Conservation (phyloP, 2,329 filamentous ascomycete species). For the Hypoxylon sp. region DNA sequence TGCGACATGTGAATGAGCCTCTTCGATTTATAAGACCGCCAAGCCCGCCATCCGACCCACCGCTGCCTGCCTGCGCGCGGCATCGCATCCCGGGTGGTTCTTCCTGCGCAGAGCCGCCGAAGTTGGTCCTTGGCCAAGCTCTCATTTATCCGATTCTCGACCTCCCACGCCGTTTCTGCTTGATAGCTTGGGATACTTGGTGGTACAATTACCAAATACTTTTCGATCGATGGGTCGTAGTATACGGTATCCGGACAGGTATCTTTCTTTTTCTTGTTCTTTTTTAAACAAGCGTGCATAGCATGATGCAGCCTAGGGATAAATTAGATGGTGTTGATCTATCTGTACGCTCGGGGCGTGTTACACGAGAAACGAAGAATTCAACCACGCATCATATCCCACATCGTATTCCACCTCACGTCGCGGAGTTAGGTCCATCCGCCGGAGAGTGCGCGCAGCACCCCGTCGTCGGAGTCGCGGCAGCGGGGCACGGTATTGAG, state of each 20-base stretch:
- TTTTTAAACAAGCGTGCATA: slow-evolving; percentile 24
- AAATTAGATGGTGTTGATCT: slow-evolving; percentile 25
- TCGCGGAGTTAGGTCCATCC: slow-evolving; percentile 4
- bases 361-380: neutral
- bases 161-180: slow-evolving; percentile 9
- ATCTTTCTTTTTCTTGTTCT: too few species aligned
- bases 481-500: slow-evolving; percentile 22
- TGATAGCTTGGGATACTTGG: slow-evolving; percentile 6
- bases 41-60: slow-evolving; percentile 11
- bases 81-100: slow-evolving; percentile 16
- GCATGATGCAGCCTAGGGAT: slow-evolving; percentile 32
- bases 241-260: slow-evolving; percentile 18
- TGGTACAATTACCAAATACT: neutral
- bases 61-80: slow-evolving; percentile 17
- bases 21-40: slow-evolving; percentile 33
- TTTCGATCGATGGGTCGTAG: neutral
- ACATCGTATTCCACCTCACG: slow-evolving; percentile 12
- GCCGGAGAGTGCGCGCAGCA: slow-evolving; percentile 1
- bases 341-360: slow-evolving; percentile 1
- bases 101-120: slow-evolving; percentile 31
- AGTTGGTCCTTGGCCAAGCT: slow-evolving; percentile 33
- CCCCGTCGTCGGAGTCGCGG: slow-evolving; percentile 3
- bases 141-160: slow-evolving; percentile 32
- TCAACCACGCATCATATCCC: neutral
- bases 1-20: slow-evolving; percentile 33